These are phyloP conservation scores for Proteromonas lacertae DNA, from an alignment of 352 stramenopile genomes.

Conservation along the genomic window DNA sequence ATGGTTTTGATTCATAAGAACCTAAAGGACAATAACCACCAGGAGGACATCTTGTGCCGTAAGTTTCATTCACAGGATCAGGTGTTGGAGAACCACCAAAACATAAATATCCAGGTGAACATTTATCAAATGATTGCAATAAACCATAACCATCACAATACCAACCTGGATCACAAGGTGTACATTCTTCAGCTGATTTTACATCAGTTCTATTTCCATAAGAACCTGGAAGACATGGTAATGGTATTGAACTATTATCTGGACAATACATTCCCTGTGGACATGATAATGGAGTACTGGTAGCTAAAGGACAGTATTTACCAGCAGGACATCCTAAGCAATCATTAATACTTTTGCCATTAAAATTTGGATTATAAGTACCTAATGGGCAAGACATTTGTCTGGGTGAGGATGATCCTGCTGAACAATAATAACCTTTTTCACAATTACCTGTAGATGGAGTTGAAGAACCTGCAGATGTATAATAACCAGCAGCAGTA, in stretches of 20 bases:
- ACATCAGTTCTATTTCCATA: conserved; percentile 36
- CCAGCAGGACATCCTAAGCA: conserved; percentile 3
- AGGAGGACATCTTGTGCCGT: conserved; percentile 4
- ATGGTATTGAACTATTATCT: conserved; percentile 13
- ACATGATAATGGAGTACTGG: conserved; percentile 23
- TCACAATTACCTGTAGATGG: conserved; percentile 7
- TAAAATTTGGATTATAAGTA: not conserved
- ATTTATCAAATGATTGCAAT: conserved; percentile 11
- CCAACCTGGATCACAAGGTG: conserved; percentile 32
- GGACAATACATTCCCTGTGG: conserved; percentile 34
- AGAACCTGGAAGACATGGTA: conserved; percentile 46
- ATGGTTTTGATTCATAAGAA: conserved; percentile 16
- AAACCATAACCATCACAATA: conserved; percentile 50
- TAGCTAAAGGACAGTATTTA: conserved; percentile 17
- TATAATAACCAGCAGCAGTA: conserved; percentile 11
- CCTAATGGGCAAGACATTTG: conserved; percentile 7
- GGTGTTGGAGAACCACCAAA: too few relatives aligned
- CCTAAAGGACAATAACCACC: conserved; percentile 16
- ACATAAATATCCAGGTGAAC: conserved; percentile 4
- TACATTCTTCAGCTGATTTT: conserved; percentile 33
- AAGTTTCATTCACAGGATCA: not conserved
- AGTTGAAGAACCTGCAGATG: conserved; percentile 17
- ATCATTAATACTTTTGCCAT: not conserved
- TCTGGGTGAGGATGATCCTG: conserved; percentile 17
- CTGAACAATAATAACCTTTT: conserved; percentile 10